phyloP scores from a whole-genome alignment of 768 basidiomycete genomes.

The Solioccasus polychromus region DNA sequence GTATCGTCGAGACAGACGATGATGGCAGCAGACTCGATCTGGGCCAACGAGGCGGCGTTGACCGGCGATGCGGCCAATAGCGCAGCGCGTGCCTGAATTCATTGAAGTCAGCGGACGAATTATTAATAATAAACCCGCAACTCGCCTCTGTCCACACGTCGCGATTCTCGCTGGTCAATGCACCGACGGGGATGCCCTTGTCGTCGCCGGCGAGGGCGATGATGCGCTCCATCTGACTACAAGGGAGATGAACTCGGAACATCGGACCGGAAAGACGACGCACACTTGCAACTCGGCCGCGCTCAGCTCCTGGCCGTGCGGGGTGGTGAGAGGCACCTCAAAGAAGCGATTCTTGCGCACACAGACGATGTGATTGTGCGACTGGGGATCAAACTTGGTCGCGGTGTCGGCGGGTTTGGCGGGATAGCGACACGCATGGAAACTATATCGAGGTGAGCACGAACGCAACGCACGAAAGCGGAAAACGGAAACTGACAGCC shows the following conservation, averaged over 20 bases:
- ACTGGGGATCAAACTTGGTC: constrained; percentile 67
- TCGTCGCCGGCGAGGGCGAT: constrained; percentile 57
- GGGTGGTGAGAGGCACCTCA: constrained; percentile 67
- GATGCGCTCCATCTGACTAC: constrained; percentile 66
- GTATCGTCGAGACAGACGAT: constrained; percentile 83
- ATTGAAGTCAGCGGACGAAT: background rate
- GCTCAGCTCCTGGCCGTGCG: constrained; percentile 66
- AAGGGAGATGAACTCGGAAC: background rate
- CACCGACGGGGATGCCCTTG: constrained; percentile 60
- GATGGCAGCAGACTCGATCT: constrained; percentile 89
- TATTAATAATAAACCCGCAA: constrained; percentile 47
- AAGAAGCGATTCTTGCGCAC: constrained; percentile 91
- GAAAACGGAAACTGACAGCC: constrained; percentile 54
- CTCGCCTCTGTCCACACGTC: constrained; percentile 86
- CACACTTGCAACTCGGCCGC: constrained; percentile 80
- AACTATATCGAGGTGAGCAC: constrained; percentile 40
- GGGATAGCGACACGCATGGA: constrained; percentile 92
- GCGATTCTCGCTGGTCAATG: constrained; percentile 84
- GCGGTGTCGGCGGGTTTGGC: constrained; percentile 80
- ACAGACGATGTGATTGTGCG: constrained; percentile 87
- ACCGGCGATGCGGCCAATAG: constrained; percentile 60
- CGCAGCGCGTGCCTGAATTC: constrained; percentile 49
- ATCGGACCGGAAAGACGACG: constrained; percentile 23
- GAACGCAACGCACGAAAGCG: too few relatives aligned
- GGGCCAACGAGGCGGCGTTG: constrained; percentile 67